A percentile compares a stretch with the other conserved stretches of the same genome.
Conservation (phyloP, 805 yeast genomes). For the Cyberlindnera samutprakarnensis region DNA sequence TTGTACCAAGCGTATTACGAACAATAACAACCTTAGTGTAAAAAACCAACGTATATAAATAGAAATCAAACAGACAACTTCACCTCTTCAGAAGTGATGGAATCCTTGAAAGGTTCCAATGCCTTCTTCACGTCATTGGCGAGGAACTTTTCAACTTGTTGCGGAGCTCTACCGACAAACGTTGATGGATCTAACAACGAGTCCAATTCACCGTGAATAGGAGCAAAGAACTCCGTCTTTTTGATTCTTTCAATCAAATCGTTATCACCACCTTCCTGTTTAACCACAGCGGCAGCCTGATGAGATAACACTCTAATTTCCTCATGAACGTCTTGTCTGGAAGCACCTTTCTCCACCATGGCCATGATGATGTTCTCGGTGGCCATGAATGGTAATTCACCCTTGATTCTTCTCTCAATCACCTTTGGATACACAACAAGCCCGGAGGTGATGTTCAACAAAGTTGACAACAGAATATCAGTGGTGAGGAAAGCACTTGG, state of each 20-base stretch:
- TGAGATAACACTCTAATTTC: constrained; percentile 94
- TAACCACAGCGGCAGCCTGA: constrained; percentile 95
- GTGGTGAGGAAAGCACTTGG: constrained; percentile 97
- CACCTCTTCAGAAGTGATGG: constrained; percentile 60
- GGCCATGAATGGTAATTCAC: constrained; percentile 99
- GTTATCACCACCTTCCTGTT: constrained; percentile 97
- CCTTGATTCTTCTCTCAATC: constrained; percentile 87
- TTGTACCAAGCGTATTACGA: no score
- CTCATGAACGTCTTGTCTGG: constrained; percentile 98
- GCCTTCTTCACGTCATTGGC: constrained; percentile 79
- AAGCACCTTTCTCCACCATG: constrained; percentile 96
- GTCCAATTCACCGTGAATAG: constrained; percentile 82
- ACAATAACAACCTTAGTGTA: no score
- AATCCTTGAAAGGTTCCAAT: constrained; percentile 53
- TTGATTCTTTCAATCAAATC: constrained; percentile 87
- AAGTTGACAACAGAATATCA: constrained; percentile 83
- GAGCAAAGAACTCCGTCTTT: constrained; percentile 73
- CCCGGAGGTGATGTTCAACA: constrained; percentile 89
- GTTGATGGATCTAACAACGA: constrained; percentile 82
- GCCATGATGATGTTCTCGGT: constrained; percentile 99
- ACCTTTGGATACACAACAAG: constrained; percentile 98
- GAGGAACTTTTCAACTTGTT: constrained; percentile 92
- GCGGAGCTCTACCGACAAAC: constrained; percentile 97
- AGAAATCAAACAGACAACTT: constrained; percentile 68
- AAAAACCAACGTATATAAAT: no score